Evolutionary conservation across 139 green algal genomes (phyloP), one percentile per base, ranked within the genome.

Genomic region (Auxenochlorella protothecoides): DNA sequence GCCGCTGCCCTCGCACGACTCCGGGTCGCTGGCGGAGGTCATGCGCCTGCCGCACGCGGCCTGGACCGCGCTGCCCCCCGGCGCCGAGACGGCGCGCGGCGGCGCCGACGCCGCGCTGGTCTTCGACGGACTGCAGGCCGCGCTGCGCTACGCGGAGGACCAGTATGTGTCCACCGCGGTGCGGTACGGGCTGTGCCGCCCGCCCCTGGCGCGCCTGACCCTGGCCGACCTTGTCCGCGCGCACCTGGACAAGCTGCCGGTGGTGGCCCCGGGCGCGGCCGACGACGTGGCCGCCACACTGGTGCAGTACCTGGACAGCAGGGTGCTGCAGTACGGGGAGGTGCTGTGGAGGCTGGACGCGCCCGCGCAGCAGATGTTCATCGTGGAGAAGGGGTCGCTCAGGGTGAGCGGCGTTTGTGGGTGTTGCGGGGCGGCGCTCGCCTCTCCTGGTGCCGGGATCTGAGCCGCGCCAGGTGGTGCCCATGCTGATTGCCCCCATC

Each of bases 311-410:
- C 52, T 79, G 51, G 14, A 55, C 2, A 52, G 54, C 7, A 59
- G 72, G 52, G 53, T 54, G 13, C 72, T 79, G 51, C 15, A 16
- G 3, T 44, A 56, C 8, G 77, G 77, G 52, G 73, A 76, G 72
- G 55, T 69, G 52, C 77, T 82, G 56, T 82, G 77, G 77, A 59
- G 63, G 9, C 56, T 63, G 55, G 76, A 62, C 15, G 68, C 79
- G 52, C 27, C 55, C 6, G 77, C 77, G 16, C 14, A 70, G 3
- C 68, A 76, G 5, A 59, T 76, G 12, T 78, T 70, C 69, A 70
- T 82, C 56, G 71, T 82, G 8, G 77, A 82, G 57, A 74, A 73
- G 72, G 77, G 77, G 15, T 15, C 68, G 5, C 55, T 82, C 10
- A 62, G 77, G 65, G 73, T 82, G 60, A 65, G 74, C 8, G 56